Evolutionary conservation across 2,329 filamentous ascomycete genomes (phyloP).

Genomic region (Ophiocordyceps camponoti-rufipedis): DNA sequence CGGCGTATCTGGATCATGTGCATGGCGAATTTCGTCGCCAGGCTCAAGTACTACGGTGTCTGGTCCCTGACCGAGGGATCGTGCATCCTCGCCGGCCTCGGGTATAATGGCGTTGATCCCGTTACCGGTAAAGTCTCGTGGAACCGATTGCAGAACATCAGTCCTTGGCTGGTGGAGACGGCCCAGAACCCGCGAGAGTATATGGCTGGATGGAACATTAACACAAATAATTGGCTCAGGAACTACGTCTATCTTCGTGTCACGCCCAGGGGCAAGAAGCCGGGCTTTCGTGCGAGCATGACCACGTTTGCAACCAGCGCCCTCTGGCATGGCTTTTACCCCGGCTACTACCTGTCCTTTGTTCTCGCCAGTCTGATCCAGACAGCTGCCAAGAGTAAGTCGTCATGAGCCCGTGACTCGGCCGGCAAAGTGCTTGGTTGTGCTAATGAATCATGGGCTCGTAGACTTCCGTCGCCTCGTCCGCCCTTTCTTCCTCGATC

Average conservation of each 20-base stretch:
- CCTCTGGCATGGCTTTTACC: conserved; percentile 96
- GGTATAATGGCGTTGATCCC: conserved; percentile 83
- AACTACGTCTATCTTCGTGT: conserved; percentile 94
- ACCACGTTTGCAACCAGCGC: conserved; percentile 90
- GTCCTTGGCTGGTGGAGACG: conserved; percentile 66
- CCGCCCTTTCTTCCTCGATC: conserved; percentile 80
- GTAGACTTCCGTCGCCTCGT: conserved; percentile 75
- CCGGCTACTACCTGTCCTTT: conserved; percentile 88
- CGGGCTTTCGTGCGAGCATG: conserved; percentile 84
- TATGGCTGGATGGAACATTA: conserved; percentile 92
- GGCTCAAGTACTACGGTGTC: conserved; percentile 92
- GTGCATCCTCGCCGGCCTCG: conserved; percentile 83
- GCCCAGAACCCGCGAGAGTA: conserved; percentile 91
- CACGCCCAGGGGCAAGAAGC: conserved; percentile 88
- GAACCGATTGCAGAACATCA: conserved; percentile 77
- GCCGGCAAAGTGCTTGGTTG: neutral
- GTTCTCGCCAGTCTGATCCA: conserved; percentile 81
- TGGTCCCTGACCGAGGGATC: conserved; percentile 88
- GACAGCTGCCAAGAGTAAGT: conserved; percentile 81
- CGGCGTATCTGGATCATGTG: conserved; percentile 64
- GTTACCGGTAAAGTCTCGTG: conserved; percentile 72
- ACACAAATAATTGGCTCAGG: conserved; percentile 90
- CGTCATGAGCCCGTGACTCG: neutral
- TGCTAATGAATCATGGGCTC: neutral
- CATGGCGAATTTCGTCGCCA: conserved; percentile 63